Base-by-base conservation (phyloP, 129 eudicot species). In the Centella asiatica region DNA sequence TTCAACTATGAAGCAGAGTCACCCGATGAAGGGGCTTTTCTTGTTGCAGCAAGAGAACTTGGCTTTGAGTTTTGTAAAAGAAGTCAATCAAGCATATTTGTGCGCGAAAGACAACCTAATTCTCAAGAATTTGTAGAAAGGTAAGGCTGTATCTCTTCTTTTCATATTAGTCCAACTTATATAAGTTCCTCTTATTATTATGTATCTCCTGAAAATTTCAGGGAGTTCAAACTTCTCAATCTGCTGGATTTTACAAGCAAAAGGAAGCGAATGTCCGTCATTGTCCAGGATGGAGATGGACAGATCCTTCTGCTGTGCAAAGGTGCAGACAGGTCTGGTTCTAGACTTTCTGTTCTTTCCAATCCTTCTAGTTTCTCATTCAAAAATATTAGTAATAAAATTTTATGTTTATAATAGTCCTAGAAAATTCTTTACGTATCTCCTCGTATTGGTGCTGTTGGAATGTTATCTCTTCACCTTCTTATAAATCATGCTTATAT, bases 181-280 rank as follows among this genome's bases (percentile, higher is more conserved):
- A 20, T 44, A 14, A 20, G 28, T 34, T 64, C 3, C 19, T 13
- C 45, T 32, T 18, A 32, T 1, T 18, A 32, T 33, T 37, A 65
- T 5, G 6, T 8, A 32, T 65, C 8, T 2, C 40, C 20, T 58
- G 17, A 46, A n/a, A 34, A 24, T 26, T 47, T 62, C 70, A 83
- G 90, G 85, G 82, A 83, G 62, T 83, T 60, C 72, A 83, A 83
- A 74, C 56, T 83, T 70, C 85, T 83, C 29, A 83, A 70, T 66
- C 57, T 79, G 59, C 74, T 83, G 83, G 82, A 79, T 64, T 83
- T 79, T 60, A 83, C 90, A 1, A 83, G 85, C 78, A 83, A 83
- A 69, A 79, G 90, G 62, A 83, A 83, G 76, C 72, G 90, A 63
- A 83, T 83, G 90, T 79, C 90, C 57, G 82, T 83, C 26, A 83